Evolutionary conservation across 306 rosid species (phyloP).

Genomic region (Oxytropis ochrocephala): DNA sequence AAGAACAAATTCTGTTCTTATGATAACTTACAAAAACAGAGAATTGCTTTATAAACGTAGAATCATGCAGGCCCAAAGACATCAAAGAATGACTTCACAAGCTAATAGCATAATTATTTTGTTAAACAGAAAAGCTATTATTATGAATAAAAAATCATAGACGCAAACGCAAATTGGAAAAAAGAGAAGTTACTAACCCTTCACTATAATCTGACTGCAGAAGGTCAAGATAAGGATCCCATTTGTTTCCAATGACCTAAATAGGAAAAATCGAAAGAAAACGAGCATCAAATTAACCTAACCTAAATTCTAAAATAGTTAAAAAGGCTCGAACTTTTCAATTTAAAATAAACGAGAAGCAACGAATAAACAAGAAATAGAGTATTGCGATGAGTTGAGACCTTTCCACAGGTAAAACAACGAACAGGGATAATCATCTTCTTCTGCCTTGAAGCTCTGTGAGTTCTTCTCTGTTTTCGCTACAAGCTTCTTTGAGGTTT

Average conservation of each 20-base stretch:
- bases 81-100: neutral
- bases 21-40: too few relatives aligned
- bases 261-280: neutral
- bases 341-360: neutral
- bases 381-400: neutral
- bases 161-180: neutral
- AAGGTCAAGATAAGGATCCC: conserved; percentile 90
- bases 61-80: neutral
- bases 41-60: too few relatives aligned
- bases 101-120: too few relatives aligned
- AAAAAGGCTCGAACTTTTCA: neutral
- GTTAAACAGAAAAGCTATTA: too few relatives aligned
- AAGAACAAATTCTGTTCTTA: too few relatives aligned
- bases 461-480: too few relatives aligned
- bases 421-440: conserved; percentile 85
- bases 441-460: conserved; percentile 15
- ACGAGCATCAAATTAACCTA: neutral
- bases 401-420: conserved; percentile 92
- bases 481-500: too few relatives aligned
- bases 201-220: conserved; percentile 81
- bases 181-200: conserved; percentile 48
- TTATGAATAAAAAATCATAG: neutral
- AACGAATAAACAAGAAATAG: neutral
- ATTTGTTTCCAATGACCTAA: conserved; percentile 92
- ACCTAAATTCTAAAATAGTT: conserved; percentile 3